A percentile compares a stretch with the other conserved stretches of the same genome.
These are phyloP conservation scores for Daldinia concentrica DNA, from an alignment of 495 filamentous ascomycete species.

Conservation along the genomic window DNA sequence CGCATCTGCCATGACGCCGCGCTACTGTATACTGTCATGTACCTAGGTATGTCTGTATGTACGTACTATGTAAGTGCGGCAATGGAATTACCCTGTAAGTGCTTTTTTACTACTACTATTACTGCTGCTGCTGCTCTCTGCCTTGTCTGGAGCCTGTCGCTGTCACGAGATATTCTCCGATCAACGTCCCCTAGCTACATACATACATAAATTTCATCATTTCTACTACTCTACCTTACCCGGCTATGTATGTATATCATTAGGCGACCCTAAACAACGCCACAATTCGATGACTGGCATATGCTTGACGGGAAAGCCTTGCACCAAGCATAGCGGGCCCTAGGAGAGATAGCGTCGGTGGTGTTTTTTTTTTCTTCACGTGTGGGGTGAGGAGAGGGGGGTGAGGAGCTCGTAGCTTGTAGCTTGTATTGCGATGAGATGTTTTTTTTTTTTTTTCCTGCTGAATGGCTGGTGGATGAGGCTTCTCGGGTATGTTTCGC, in stretches of 20 bases:
- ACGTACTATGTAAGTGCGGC: not conserved
- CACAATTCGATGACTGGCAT: constrained; percentile 42
- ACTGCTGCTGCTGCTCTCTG: not conserved
- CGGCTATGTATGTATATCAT: constrained; percentile 33
- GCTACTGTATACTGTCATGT: not conserved
- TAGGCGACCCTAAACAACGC: constrained; percentile 33
- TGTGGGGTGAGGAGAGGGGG: constrained; percentile 12
- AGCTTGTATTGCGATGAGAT: constrained; percentile 3
- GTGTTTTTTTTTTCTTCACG: not conserved
- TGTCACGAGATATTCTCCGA: constrained; percentile 21
- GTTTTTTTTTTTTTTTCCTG: too few species aligned
- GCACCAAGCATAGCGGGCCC: constrained; percentile 25
- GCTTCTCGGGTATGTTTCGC: not conserved
- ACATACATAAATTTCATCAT: constrained; percentile 16
- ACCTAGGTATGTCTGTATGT: not conserved
- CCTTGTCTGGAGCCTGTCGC: not conserved
- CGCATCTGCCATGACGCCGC: constrained; percentile 22
- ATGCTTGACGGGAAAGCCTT: constrained; percentile 35
- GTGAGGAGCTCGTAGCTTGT: constrained; percentile 4
- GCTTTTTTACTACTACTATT: not conserved
- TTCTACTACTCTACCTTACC: not conserved
- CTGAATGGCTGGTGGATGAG: not conserved
- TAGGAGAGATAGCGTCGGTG: constrained; percentile 18
- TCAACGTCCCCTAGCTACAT: not conserved
- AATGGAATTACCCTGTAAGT: not conserved